Evolutionary conservation across 495 filamentous ascomycete genomes (phyloP).

Genomic region (Podospora fimiseda): DNA sequence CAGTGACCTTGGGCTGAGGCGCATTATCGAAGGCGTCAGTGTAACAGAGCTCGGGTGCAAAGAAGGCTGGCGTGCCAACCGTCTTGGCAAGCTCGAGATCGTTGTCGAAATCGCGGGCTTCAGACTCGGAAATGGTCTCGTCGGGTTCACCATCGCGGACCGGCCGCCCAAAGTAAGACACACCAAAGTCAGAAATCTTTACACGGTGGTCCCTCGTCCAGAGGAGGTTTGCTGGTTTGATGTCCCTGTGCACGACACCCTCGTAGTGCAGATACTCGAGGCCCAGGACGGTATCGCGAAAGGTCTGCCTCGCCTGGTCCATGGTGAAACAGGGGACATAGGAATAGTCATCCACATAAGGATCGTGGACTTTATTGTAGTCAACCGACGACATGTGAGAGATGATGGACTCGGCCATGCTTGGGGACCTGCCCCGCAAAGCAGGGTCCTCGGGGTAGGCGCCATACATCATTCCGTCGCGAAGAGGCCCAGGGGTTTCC

Average conservation of each 20-base stretch:
- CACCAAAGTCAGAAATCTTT: constrained; percentile 99
- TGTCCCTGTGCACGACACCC: constrained; percentile 95
- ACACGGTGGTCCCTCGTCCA: constrained; percentile 78
- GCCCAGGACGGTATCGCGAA: constrained; percentile 88
- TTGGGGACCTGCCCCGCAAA: constrained; percentile 51
- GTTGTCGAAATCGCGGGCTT: constrained; percentile 78
- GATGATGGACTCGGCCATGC: constrained; percentile 54
- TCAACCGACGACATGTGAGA: constrained; percentile 56
- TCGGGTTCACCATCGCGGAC: constrained; percentile 69
- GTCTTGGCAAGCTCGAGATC: constrained; percentile 95
- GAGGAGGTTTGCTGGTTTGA: constrained; percentile 96
- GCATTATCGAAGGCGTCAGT: constrained; percentile 49
- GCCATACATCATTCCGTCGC: constrained; percentile 70
- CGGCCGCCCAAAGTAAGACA: constrained; percentile 88
- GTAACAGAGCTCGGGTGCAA: constrained; percentile 95
- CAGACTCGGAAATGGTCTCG: constrained; percentile 74
- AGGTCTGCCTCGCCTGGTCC: constrained; percentile 74
- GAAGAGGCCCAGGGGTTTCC: constrained; percentile 38
- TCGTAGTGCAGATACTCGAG: constrained; percentile 95
- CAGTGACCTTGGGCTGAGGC: constrained; percentile 46
- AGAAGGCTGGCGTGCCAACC: constrained; percentile 95
- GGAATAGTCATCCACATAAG: constrained; percentile 74
- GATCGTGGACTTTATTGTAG: constrained; percentile 44
- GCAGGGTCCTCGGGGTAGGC: constrained; percentile 54
- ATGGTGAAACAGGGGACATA: constrained; percentile 90